Conservation (phyloP, 2,329 filamentous ascomycete species). For the Aspergillus sp. region DNA sequence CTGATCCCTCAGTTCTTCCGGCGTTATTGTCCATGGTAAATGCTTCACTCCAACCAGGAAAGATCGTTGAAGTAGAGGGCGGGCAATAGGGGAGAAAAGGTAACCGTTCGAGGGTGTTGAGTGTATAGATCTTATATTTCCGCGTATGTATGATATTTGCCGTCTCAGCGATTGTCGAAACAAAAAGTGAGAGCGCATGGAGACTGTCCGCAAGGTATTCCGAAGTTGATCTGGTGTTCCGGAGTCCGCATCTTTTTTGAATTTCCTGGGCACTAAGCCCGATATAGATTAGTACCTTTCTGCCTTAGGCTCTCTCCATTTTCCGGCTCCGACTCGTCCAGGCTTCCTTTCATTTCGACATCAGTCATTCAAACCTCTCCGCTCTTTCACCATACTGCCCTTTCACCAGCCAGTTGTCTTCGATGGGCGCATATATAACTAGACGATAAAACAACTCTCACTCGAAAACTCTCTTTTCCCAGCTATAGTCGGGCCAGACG, state of each 20-base stretch:
- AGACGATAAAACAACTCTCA: neutral
- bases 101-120: neutral
- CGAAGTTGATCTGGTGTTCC: neutral
- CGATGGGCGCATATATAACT: neutral
- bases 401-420: neutral
- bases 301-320: neutral
- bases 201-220: conserved; percentile 9
- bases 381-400: conserved; percentile 1
- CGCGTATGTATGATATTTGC: conserved; percentile 1
- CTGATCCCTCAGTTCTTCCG: conserved; percentile 34
- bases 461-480: neutral
- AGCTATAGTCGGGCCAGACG: neutral
- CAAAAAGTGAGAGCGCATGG: conserved; percentile 31
- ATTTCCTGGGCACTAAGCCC: conserved; percentile 2
- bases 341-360: neutral
- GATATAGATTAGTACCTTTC: neutral
- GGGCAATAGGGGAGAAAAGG: neutral
- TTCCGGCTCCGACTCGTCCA: neutral
- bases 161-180: conserved; percentile 25
- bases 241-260: conserved; percentile 15
- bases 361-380: conserved; percentile 7
- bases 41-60: conserved; percentile 3
- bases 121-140: neutral
- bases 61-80: neutral
- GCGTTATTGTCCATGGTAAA: conserved; percentile 41